phyloP scores from a whole-genome alignment of 2,329 filamentous ascomycete genomes.

The Trichoderma cornu-damae region DNA sequence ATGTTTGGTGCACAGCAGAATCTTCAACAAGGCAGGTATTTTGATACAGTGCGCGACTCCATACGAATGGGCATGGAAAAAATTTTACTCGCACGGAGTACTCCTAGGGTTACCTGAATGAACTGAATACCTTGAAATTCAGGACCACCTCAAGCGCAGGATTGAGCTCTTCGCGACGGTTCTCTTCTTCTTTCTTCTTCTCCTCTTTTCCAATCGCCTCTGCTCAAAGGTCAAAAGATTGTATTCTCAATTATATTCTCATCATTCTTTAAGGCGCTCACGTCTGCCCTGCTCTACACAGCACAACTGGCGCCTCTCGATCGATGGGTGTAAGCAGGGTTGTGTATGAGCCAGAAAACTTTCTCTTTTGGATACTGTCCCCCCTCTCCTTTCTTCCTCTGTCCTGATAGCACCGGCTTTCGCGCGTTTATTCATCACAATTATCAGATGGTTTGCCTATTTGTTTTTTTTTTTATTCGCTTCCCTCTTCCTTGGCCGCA shows the following conservation, averaged over 20 bases:
- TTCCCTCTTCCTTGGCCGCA: slow-evolving; percentile 72
- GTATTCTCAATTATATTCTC: too few species aligned
- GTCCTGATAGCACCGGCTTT: not conserved
- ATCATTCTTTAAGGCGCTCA: too few species aligned
- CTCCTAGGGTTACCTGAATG: not conserved
- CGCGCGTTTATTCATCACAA: not conserved
- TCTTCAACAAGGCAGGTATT: not conserved
- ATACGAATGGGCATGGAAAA: not conserved
- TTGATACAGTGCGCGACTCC: not conserved
- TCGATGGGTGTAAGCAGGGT: too few species aligned
- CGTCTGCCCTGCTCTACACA: too few species aligned
- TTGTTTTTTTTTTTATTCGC: slow-evolving; percentile 43
- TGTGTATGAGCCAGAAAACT: too few species aligned
- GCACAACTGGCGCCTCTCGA: too few species aligned
- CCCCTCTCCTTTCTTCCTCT: not conserved
- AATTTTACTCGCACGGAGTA: not conserved
- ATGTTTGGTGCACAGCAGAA: not conserved
- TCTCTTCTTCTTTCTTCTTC: not conserved
- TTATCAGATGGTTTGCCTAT: not conserved
- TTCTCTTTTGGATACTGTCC: not conserved
- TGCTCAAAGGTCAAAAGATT: too few species aligned
- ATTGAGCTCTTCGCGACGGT: not conserved
- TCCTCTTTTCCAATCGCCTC: too few species aligned
- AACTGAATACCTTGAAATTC: too few species aligned
- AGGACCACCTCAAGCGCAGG: too few species aligned